A percentile compares a stretch with the other conserved stretches of the same genome.
Evolutionary conservation across 192 early-diverging fungal genomes (phyloP).

Genomic region (Podila clonocystis): DNA sequence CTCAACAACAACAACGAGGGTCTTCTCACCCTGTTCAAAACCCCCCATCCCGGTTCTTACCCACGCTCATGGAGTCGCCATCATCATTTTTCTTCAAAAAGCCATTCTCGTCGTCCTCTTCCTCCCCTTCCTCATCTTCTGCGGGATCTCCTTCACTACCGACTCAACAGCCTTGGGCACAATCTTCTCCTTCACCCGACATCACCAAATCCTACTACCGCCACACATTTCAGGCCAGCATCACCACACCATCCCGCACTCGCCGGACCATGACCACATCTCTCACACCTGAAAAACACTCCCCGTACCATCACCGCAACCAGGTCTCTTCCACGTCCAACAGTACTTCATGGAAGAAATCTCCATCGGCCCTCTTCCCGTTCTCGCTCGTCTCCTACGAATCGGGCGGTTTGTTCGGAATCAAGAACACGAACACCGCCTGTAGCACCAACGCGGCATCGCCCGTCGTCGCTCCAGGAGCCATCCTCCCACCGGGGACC

Average conservation of each 20-base stretch:
- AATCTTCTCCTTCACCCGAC: neutral
- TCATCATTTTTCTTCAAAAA: slow-evolving; percentile 28
- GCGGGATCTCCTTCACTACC: neutral
- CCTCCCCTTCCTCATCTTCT: neutral
- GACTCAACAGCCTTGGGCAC: neutral
- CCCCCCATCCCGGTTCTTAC: slow-evolving; percentile 6
- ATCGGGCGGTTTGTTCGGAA: slow-evolving; percentile 25
- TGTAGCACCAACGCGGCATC: slow-evolving; percentile 26
- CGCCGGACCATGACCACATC: slow-evolving; percentile 7
- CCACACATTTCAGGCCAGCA: slow-evolving; percentile 3
- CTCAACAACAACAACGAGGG: slow-evolving; percentile 1
- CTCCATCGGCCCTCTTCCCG: slow-evolving; percentile 22
- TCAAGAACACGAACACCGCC: slow-evolving; percentile 22
- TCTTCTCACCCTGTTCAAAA: slow-evolving; percentile 1
- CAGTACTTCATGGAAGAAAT: slow-evolving; percentile 15
- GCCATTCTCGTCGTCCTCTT: neutral
- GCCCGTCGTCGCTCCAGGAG: slow-evolving; percentile 19
- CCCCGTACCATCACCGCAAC: neutral
- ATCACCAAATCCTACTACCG: neutral
- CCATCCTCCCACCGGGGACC: slow-evolving; percentile 18
- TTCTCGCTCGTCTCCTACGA: slow-evolving; percentile 41
- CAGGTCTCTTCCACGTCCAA: too few species aligned
- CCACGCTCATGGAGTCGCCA: slow-evolving; percentile 7
- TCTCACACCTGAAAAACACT: neutral
- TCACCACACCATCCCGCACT: neutral